A percentile compares a stretch with the other conserved stretches of the same genome.
These are phyloP conservation scores for Exophiala dermatitidis DNA, from an alignment of 2,329 filamentous ascomycete species.

Conservation along the genomic window DNA sequence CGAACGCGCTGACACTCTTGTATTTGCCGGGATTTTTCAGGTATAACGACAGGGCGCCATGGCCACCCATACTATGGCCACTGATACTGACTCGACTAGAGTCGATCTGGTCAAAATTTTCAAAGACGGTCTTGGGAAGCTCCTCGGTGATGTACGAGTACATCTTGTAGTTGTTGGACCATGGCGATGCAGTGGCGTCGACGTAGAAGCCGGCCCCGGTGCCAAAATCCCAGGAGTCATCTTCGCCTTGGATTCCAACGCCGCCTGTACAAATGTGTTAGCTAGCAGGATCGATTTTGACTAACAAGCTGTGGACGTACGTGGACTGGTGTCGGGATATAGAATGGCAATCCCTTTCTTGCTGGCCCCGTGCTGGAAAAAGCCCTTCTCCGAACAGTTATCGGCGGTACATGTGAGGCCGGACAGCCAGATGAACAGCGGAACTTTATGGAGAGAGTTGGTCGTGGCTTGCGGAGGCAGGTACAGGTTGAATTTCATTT, in stretches of 20 bases:
- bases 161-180: conserved; percentile 78
- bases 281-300: background rate
- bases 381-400: conserved; percentile 68
- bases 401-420: conserved; percentile 93
- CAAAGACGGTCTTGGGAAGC: conserved; percentile 70
- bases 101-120: conserved; percentile 66
- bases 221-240: conserved; percentile 87
- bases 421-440: conserved; percentile 86
- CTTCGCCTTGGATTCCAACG: conserved; percentile 70
- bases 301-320: conserved; percentile 41
- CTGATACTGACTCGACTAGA: conserved; percentile 66
- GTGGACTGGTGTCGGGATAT: conserved; percentile 90
- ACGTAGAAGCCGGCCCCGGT: conserved; percentile 91
- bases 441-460: conserved; percentile 54
- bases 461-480: conserved; percentile 64
- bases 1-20: conserved; percentile 81
- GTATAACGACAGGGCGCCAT: conserved; percentile 87
- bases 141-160: conserved; percentile 86
- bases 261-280: conserved; percentile 48
- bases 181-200: conserved; percentile 71
- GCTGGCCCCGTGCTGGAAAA: conserved; percentile 78
- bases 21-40: conserved; percentile 87
- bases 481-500: conserved; percentile 91
- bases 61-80: conserved; percentile 95
- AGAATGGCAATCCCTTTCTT: conserved; percentile 81